Conservation (phyloP, 2,329 filamentous ascomycete genomes). For the Penicillium sp. region DNA sequence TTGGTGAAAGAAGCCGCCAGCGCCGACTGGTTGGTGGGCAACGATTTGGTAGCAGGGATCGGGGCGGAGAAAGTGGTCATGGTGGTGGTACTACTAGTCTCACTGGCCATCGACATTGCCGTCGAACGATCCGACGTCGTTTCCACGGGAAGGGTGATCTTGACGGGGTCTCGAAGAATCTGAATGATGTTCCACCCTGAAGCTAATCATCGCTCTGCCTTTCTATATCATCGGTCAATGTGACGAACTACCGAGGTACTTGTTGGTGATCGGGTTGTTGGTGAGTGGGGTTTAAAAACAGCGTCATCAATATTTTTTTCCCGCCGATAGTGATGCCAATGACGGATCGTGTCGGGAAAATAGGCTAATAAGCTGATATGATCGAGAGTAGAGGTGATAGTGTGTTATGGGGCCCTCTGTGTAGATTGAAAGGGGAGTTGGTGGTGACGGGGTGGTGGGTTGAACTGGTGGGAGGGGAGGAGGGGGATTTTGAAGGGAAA, state of each 20-base stretch:
- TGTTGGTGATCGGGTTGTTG: not conserved
- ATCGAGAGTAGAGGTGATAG: not conserved
- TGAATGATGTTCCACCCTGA: constrained; percentile 44
- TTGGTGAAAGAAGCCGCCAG: constrained; percentile 71
- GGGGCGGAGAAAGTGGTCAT: constrained; percentile 43
- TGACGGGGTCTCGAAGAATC: constrained; percentile 40
- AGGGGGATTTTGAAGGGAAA: constrained; percentile 14
- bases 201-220: constrained; percentile 47
- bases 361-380: constrained; percentile 1
- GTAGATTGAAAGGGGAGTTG: not conserved
- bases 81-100: constrained; percentile 41
- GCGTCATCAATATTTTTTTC: constrained; percentile 19
- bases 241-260: constrained; percentile 1
- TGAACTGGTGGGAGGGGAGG: constrained; percentile 14
- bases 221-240: constrained; percentile 33
- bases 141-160: constrained; percentile 36
- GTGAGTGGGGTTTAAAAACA: not conserved
- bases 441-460: constrained; percentile 6
- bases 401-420: not conserved
- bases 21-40: constrained; percentile 53
- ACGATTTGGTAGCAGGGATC: constrained; percentile 40
- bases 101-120: constrained; percentile 44
- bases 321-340: constrained; percentile 9
- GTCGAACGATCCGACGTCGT: constrained; percentile 31
- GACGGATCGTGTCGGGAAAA: constrained; percentile 6